A percentile compares a stretch with the other conserved stretches of the same genome.
phyloP scores from a whole-genome alignment of 257 asterid genomes.

The Solanum virginianum region DNA sequence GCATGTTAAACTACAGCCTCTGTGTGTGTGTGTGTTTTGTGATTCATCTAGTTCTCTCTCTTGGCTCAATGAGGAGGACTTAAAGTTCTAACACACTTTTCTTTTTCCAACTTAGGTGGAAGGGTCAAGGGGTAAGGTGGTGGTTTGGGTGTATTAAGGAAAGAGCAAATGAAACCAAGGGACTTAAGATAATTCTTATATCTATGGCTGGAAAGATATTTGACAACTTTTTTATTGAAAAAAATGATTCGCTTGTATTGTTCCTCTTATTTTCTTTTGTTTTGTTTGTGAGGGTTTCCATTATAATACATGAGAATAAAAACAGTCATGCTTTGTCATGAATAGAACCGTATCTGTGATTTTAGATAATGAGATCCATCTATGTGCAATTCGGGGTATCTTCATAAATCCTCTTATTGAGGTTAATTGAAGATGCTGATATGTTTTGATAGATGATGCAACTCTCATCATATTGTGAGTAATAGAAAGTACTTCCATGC shows the following conservation, averaged over 20 bases:
- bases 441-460: background rate
- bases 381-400: background rate
- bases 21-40: too few species aligned
- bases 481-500: background rate
- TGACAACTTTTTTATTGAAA: background rate
- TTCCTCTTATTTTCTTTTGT: background rate
- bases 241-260: background rate
- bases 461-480: background rate
- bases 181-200: background rate
- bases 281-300: background rate
- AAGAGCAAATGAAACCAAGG: background rate
- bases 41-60: background rate
- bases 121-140: background rate
- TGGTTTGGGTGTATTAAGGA: background rate
- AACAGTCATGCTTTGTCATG: background rate
- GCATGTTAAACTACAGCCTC: conserved; percentile 7
- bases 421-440: background rate
- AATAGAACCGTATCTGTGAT: background rate
- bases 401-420: background rate
- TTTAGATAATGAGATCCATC: background rate
- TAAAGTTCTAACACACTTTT: background rate
- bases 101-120: background rate
- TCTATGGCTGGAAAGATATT: background rate
- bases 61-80: background rate
- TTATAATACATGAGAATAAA: background rate